Evolutionary conservation across 108 stramenopile species (phyloP).

Genomic region (Seminavis robusta): DNA sequence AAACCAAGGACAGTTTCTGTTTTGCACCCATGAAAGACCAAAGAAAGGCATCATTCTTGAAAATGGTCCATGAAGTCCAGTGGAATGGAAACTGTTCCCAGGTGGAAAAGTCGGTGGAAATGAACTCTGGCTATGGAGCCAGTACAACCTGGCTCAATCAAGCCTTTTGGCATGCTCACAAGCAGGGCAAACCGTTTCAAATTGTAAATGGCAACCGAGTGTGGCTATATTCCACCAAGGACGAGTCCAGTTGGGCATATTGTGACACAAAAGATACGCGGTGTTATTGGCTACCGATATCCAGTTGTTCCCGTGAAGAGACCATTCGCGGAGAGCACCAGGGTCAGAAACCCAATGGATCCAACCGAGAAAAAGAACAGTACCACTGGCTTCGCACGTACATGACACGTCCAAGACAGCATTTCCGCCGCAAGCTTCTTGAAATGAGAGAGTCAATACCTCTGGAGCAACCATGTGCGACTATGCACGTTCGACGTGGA

Average conservation of each 20-base stretch:
- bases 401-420: conserved; percentile 12
- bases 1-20: conserved; percentile 9
- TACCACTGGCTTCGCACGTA: conserved; percentile 12
- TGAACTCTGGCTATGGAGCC: conserved; percentile 3
- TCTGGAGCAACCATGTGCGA: conserved; percentile 7
- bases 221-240: conserved; percentile 5
- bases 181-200: conserved; percentile 3
- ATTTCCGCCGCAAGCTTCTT: conserved; percentile 8
- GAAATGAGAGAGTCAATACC: neutral
- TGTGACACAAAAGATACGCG: neutral
- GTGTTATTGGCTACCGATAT: conserved; percentile 5
- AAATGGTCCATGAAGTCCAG: conserved; percentile 2
- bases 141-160: neutral
- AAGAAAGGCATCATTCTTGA: neutral
- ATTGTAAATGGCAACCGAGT: neutral
- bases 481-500: conserved; percentile 23
- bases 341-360: neutral
- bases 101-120: neutral
- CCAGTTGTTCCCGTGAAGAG: neutral
- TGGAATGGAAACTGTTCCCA: neutral
- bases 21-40: conserved; percentile 1
- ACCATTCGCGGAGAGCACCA: neutral
- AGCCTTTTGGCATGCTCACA: conserved; percentile 1
- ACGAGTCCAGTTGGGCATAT: conserved; percentile 9
- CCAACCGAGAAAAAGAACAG: neutral